Percentiles rank a stretch among this genome's conserved stretches.
phyloP scores from a whole-genome alignment of 495 filamentous ascomycete genomes.

The Glarea lozoyensis region DNA sequence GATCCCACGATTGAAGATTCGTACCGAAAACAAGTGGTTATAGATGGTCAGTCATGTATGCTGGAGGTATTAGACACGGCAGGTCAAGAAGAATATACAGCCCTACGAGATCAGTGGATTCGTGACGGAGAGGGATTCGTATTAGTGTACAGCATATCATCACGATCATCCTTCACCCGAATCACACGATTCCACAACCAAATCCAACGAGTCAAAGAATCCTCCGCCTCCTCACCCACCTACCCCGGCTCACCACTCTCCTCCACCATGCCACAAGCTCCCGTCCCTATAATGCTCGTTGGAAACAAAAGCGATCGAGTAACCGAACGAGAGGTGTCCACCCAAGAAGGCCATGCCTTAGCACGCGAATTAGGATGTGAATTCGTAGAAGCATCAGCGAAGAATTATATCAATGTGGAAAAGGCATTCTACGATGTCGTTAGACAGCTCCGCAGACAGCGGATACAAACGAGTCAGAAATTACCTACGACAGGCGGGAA shows the following conservation, averaged over 20 bases:
- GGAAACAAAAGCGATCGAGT: slow-evolving; percentile 97
- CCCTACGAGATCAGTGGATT: slow-evolving; percentile 96
- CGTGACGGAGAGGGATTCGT: slow-evolving; percentile 96
- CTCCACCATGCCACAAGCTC: slow-evolving; percentile 41
- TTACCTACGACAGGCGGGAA: slow-evolving; percentile 24
- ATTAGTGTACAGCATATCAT: slow-evolving; percentile 96
- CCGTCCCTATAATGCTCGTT: slow-evolving; percentile 93
- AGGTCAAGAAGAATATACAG: slow-evolving; percentile 98
- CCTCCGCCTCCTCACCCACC: slow-evolving; percentile 70
- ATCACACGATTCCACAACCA: slow-evolving; percentile 95
- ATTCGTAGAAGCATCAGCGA: slow-evolving; percentile 97
- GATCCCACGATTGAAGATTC: slow-evolving; percentile 97
- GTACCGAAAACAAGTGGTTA: slow-evolving; percentile 96
- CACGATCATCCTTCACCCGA: slow-evolving; percentile 84
- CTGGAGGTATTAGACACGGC: slow-evolving; percentile 96
- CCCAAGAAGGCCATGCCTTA: slow-evolving; percentile 87
- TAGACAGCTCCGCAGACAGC: slow-evolving; percentile 74
- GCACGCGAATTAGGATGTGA: slow-evolving; percentile 92
- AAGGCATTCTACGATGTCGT: slow-evolving; percentile 99
- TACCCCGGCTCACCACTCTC: slow-evolving; percentile 51
- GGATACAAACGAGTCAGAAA: slow-evolving; percentile 41
- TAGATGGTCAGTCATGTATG: slow-evolving; percentile 95
- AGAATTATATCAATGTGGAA: slow-evolving; percentile 98
- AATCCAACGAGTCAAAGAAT: slow-evolving; percentile 95
- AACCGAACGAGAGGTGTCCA: slow-evolving; percentile 91